Base-by-base conservation (phyloP, 75 land plant species). In the Selaginella tamariscina region DNA sequence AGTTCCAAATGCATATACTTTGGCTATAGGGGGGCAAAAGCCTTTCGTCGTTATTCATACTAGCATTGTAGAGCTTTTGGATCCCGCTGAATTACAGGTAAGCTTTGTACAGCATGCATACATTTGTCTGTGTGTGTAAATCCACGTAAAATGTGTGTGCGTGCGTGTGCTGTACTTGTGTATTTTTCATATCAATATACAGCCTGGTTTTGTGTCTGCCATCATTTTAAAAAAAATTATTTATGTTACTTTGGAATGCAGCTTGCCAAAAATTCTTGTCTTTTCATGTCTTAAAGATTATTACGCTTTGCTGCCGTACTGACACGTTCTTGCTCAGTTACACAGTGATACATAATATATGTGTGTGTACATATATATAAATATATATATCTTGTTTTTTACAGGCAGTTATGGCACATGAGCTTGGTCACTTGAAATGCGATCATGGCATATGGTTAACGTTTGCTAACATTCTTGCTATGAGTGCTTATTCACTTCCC, bases 371-470 rank as follows among this genome's bases (percentile, higher is more conserved):
- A 60, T 18, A n/a, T 22, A 56, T 55, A 63, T 27, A 21, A 27
- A 56, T 21, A 30, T 2, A 65, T 28, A 18, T 70, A 30, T 27
- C 44, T 65, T 13, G 13, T 0, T 1, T 31, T 54, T 62, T 28
- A 39, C 73, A 89, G 94, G 94, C 94, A 76, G 94, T 89, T 56
- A 64, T 89, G 70, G 94, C 94, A n/a, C 94, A 89, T 75, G 94
- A 89, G 70, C 67, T 89, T 69, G 94, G 95, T 2, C 95, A 89
- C 56, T 70, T 89, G 66, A 89, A 89, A 77, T 89, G 95, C 65
- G 91, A 89, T 60, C 95, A 89, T 82, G 95, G 95, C 33, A 84
- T 89, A 2, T 87, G 95, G 95, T 79, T 89, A 30, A 89, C 91
- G 26, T 81, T 84, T 79, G 95, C 91, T 13, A 89, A 89, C 68